Evolutionary conservation across 228 moss, liverwort and hornwort genomes (phyloP).

Genomic region (Sphagnum fallax): DNA sequence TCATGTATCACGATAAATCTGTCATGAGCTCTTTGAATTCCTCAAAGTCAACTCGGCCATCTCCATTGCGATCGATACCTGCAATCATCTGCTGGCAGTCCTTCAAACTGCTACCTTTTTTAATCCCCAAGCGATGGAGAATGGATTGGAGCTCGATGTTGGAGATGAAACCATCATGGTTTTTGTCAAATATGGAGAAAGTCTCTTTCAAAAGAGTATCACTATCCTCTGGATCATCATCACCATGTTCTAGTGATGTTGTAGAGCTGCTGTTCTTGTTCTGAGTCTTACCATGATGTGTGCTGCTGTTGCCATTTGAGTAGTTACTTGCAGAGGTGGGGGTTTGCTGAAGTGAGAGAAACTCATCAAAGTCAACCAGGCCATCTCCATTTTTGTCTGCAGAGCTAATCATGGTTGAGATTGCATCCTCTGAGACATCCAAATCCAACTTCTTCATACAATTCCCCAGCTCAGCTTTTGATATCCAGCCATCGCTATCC

Average conservation of each 20-base stretch:
- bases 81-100: constrained; percentile 43
- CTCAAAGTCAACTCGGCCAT: constrained; percentile 38
- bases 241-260: neutral
- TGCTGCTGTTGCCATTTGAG: too few species aligned
- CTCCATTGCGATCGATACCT: constrained; percentile 38
- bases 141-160: constrained; percentile 36
- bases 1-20: neutral
- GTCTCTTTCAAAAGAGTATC: constrained; percentile 22
- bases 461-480: constrained; percentile 1
- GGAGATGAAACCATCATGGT: constrained; percentile 44
- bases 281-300: neutral
- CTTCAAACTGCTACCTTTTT: constrained; percentile 10
- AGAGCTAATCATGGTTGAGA: constrained; percentile 4
- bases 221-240: constrained; percentile 14
- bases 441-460: constrained; percentile 9
- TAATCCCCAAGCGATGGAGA: constrained; percentile 34
- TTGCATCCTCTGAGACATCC: constrained; percentile 6
- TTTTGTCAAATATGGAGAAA: constrained; percentile 41
- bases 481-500: constrained; percentile 7
- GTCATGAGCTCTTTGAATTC: constrained; percentile 59
- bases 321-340: neutral
- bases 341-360: constrained; percentile 4
- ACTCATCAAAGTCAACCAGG: constrained; percentile 9
- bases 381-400: constrained; percentile 8
- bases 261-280: neutral